Conservation (phyloP, 176 grass and related monocot genomes). For the Thalia dealbata region DNA sequence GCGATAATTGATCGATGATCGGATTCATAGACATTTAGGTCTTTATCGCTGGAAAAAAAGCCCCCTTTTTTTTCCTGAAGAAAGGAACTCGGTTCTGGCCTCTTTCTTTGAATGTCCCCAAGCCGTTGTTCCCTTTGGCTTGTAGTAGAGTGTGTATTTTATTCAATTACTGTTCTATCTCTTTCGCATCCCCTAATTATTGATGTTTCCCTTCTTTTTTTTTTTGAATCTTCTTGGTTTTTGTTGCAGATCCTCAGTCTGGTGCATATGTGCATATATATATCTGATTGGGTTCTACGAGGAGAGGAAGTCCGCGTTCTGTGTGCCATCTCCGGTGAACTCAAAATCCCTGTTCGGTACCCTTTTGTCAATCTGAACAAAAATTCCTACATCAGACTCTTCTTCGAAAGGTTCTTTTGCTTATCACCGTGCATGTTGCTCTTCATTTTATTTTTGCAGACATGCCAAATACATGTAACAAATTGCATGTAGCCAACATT, state of each 20-base stretch:
- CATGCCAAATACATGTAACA: no score
- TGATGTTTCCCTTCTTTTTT: not conserved
- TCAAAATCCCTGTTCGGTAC: slow-evolving; percentile 81
- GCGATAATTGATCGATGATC: no score
- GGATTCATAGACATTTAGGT: no score
- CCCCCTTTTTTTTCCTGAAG: no score
- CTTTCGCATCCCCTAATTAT: not conserved
- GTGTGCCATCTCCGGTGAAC: slow-evolving; percentile 86
- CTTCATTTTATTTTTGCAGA: no score
- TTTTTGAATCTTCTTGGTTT: not conserved
- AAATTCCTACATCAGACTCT: not conserved
- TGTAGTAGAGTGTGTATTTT: slow-evolving; percentile 46
- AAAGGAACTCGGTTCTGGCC: slow-evolving; percentile 86
- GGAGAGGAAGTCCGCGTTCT: slow-evolving; percentile 80
- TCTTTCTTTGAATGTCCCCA: slow-evolving; percentile 91
- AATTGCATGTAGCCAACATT: no score
- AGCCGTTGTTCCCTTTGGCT: slow-evolving; percentile 88
- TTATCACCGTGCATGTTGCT: no score
- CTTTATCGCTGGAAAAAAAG: no score
- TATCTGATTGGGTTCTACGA: slow-evolving; percentile 95
- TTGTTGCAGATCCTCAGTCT: slow-evolving; percentile 74
- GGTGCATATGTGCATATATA: slow-evolving; percentile 79
- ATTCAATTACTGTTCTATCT: not conserved
- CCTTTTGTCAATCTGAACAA: not conserved
- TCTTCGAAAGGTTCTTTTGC: not conserved